A percentile compares a stretch with the other conserved stretches of the same genome.
Conservation (phyloP, 345 rosid genomes). For the Syzygium oleosum region DNA sequence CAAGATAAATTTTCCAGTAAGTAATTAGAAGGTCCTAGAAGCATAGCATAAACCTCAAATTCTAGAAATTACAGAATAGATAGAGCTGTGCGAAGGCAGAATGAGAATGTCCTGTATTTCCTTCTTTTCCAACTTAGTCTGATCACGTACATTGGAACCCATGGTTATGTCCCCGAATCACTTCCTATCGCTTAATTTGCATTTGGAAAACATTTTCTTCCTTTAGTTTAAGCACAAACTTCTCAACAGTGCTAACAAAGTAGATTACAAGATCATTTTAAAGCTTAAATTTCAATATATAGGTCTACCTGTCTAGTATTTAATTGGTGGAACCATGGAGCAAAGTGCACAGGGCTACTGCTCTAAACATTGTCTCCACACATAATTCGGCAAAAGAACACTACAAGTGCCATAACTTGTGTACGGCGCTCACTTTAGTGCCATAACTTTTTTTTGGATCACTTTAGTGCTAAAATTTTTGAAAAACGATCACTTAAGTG, state of each 20-base stretch:
- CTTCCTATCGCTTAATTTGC: not conserved
- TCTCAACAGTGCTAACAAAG: not conserved
- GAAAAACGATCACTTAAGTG: too few relatives aligned
- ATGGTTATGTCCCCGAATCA: not conserved
- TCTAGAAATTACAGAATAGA: not conserved
- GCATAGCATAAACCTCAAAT: not conserved
- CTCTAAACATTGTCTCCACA: too few relatives aligned
- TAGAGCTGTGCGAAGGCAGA: not conserved
- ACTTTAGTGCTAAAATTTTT: too few relatives aligned
- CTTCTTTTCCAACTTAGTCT: not conserved
- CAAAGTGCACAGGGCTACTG: not conserved
- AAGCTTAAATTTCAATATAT: not conserved
- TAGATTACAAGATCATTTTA: not conserved
- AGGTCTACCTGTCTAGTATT: not conserved
- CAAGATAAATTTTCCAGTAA: not conserved
- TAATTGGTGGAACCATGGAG: not conserved
- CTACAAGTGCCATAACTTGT: too few relatives aligned
- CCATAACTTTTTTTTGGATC: too few relatives aligned
- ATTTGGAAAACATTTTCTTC: not conserved
- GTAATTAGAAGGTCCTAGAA: not conserved
- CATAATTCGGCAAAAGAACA: too few relatives aligned
- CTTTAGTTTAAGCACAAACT: not conserved
- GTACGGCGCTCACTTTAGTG: too few relatives aligned
- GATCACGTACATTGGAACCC: not conserved
- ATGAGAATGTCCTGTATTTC: not conserved